Base-by-base conservation (phyloP, 768 basidiomycete genomes). In the Pleurotus cornucopiae region DNA sequence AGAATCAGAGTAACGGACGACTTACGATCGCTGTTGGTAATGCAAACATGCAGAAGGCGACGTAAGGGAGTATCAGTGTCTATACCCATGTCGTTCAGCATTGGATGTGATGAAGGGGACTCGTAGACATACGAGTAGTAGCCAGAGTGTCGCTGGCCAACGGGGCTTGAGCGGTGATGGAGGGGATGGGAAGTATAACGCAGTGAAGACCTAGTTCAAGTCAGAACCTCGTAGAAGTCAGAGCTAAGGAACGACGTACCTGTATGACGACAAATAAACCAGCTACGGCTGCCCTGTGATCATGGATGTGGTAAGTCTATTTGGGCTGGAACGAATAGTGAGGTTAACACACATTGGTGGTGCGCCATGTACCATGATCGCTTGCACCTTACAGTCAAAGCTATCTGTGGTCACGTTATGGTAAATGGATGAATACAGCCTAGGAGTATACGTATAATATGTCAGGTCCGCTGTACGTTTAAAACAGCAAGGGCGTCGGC, bases 301-400 rank as follows among this genome's bases (percentile, higher is more conserved):
- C 23, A 25, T 5, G 16, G 43, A 39, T 16, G 40, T 3, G 45
- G 13, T 39, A 14, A 46, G 39, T 48, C 57, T 61, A 55, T 16
- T 43, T 2, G 52, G 34, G 39, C 47, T 49, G 40, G 45, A 49
- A 37, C 20, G 30, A 51, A n/a, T 37, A 20, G 37, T 54, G 56
- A 25, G 47, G 18, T 54, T 6, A 54, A 26, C 76, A 45, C 54
- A 84, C 83, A 82, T 83, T 1, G 82, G 76, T 48, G 81, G 72
- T 1, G 78, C 71, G 1, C 79, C 82, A 49, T 80, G 71, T 16
- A 79, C 69, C 74, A 84, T 71, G 20, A 76, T 75, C 4, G 83
- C 78, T 66, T 85, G 84, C 0, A 70, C 69, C 41, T 73, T 62
- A 60, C 83, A 85, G 9, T 82, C 54, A 6, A 57, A 59, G n/a